These are phyloP conservation scores for Immersiella caudata DNA, from an alignment of 495 filamentous ascomycete species.

Conservation along the genomic window DNA sequence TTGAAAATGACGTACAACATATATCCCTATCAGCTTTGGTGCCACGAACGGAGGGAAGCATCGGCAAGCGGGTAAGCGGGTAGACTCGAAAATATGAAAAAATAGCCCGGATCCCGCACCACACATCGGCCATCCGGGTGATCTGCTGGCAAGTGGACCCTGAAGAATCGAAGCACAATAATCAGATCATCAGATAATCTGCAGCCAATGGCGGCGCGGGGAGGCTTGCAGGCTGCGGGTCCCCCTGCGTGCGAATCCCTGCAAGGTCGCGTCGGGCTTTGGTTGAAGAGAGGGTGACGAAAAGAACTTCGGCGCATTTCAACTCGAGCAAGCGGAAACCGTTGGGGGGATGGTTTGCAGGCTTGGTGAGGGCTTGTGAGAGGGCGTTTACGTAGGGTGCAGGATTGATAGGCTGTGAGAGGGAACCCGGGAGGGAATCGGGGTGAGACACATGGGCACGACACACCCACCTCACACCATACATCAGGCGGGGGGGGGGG, in stretches of 20 bases:
- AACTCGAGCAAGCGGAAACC: too few relatives aligned
- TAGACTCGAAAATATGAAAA: not conserved
- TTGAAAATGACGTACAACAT: too few relatives aligned
- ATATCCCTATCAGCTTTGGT: too few relatives aligned
- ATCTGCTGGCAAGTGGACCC: not conserved
- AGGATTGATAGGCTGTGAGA: too few relatives aligned
- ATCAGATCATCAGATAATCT: slow-evolving; percentile 1
- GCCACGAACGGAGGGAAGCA: not conserved
- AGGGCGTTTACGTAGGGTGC: too few relatives aligned
- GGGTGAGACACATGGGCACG: slow-evolving; percentile 36
- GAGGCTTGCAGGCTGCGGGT: not conserved
- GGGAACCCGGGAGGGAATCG: slow-evolving; percentile 12
- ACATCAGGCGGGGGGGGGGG: not conserved
- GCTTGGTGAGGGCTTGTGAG: too few relatives aligned
- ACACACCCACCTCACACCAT: slow-evolving; percentile 25
- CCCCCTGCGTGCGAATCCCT: not conserved
- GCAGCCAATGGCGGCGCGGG: not conserved
- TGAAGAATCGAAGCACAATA: not conserved
- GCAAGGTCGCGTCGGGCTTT: not conserved
- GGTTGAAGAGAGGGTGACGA: not conserved
- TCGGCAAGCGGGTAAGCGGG: not conserved
- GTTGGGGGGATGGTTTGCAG: not conserved
- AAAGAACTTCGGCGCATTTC: too few relatives aligned
- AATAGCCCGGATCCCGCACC: not conserved
- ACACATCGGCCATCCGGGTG: not conserved